Conservation (phyloP, 805 yeast genomes). For the Ogataea trehalophila region DNA sequence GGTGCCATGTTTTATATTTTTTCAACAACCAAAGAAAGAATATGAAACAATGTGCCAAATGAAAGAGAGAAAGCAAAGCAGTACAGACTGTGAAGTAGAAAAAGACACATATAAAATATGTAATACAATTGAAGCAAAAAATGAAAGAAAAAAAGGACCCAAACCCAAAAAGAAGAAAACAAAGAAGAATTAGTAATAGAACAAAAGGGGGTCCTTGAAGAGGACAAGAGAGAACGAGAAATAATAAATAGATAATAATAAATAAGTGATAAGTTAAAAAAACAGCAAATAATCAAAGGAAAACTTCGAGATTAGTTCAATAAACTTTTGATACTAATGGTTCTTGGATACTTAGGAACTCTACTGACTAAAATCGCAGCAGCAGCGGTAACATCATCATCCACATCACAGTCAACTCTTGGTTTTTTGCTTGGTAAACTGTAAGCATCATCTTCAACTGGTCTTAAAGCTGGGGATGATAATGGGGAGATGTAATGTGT, state of each 20-base stretch:
- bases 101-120: too few species aligned
- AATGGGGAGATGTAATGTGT: slow-evolving; percentile 21
- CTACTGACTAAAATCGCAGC: slow-evolving; percentile 1
- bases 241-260: not conserved
- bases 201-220: too few species aligned
- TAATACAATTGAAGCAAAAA: too few species aligned
- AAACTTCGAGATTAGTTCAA: slow-evolving; percentile 12
- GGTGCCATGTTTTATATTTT: too few species aligned
- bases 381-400: slow-evolving; percentile 1
- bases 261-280: not conserved
- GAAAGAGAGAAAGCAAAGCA: too few species aligned
- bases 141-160: too few species aligned
- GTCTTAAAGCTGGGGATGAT: slow-evolving; percentile 23
- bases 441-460: slow-evolving; percentile 3
- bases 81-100: too few species aligned
- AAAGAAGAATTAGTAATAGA: too few species aligned
- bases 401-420: not conserved
- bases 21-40: too few species aligned
- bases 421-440: not conserved
- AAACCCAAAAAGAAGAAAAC: too few species aligned
- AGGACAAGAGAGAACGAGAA: not conserved
- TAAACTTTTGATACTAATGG: slow-evolving; percentile 25
- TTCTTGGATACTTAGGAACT: slow-evolving; percentile 7
- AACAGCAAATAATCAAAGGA: not conserved
- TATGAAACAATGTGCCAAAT: too few species aligned